These are phyloP conservation scores for Metschnikowia sp. DNA, from an alignment of 805 yeast species.

Conservation along the genomic window DNA sequence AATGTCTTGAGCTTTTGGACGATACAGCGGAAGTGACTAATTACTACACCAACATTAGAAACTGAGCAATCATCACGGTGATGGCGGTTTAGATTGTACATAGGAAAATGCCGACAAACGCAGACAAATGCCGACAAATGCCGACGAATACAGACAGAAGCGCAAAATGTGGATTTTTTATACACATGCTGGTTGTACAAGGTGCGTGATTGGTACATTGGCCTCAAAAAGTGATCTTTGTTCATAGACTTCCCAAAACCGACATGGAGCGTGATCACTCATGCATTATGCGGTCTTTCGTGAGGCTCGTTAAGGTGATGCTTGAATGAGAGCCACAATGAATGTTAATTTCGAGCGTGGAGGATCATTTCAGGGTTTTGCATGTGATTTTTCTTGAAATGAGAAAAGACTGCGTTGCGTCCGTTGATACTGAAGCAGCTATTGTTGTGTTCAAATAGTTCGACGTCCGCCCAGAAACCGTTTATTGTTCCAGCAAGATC, in stretches of 20 bases:
- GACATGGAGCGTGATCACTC: neutral
- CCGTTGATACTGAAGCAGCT: neutral
- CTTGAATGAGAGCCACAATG: neutral
- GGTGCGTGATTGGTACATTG: too few relatives aligned
- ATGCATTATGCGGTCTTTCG: neutral
- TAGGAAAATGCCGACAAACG: too few relatives aligned
- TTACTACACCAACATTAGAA: constrained; percentile 64
- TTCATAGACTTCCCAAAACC: neutral
- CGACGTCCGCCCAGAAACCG: too few relatives aligned
- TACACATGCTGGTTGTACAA: too few relatives aligned
- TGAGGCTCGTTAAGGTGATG: neutral
- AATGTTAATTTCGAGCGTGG: neutral
- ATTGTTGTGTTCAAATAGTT: too few relatives aligned
- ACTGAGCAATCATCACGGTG: neutral
- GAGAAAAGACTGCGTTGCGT: neutral
- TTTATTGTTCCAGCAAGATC: too few relatives aligned
- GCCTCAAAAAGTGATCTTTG: neutral
- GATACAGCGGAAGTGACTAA: constrained; percentile 83
- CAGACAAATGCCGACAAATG: too few relatives aligned
- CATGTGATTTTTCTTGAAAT: neutral
- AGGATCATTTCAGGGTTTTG: neutral
- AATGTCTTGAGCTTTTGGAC: constrained; percentile 60
- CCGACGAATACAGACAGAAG: too few relatives aligned
- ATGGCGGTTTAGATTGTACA: too few relatives aligned
- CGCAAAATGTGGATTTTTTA: too few relatives aligned